Percentiles rank a stretch among this genome's conserved stretches.
phyloP scores from a whole-genome alignment of 768 basidiomycete genomes.

The Tephrocybe sp. region DNA sequence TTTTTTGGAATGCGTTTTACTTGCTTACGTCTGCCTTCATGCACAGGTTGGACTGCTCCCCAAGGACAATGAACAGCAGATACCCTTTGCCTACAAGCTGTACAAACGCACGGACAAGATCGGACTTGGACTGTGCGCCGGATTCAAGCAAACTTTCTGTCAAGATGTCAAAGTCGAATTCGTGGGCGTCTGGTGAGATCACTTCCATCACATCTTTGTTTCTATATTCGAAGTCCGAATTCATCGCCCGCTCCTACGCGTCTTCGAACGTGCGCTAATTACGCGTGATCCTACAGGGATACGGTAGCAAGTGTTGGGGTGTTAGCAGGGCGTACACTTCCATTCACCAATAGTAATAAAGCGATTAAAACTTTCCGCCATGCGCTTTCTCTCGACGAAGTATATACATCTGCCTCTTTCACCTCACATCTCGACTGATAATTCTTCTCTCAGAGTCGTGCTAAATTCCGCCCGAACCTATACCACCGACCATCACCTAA shows the following conservation, averaged over 20 bases:
- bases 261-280: too few species aligned
- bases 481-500: constrained; percentile 48
- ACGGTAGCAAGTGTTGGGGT: constrained; percentile 77
- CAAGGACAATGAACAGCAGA: constrained; percentile 63
- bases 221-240: neutral
- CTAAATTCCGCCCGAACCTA: constrained; percentile 61
- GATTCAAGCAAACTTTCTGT: constrained; percentile 75
- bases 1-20: neutral
- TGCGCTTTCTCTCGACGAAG: constrained; percentile 76
- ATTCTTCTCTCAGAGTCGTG: constrained; percentile 46
- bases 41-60: constrained; percentile 70
- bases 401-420: constrained; percentile 25
- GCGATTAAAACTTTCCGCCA: constrained; percentile 73
- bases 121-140: constrained; percentile 47
- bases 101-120: constrained; percentile 52
- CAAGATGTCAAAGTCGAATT: constrained; percentile 71
- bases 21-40: neutral
- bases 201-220: neutral
- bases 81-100: constrained; percentile 73
- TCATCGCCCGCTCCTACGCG: too few species aligned
- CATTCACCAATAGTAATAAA: constrained; percentile 63
- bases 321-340: constrained; percentile 55
- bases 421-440: neutral
- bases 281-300: too few species aligned
- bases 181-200: constrained; percentile 69